Evolutionary conservation across 2,329 filamentous ascomycete genomes (phyloP), one percentile per base, ranked within the genome.

Genomic region (Colletotrichum neosansevieriae): DNA sequence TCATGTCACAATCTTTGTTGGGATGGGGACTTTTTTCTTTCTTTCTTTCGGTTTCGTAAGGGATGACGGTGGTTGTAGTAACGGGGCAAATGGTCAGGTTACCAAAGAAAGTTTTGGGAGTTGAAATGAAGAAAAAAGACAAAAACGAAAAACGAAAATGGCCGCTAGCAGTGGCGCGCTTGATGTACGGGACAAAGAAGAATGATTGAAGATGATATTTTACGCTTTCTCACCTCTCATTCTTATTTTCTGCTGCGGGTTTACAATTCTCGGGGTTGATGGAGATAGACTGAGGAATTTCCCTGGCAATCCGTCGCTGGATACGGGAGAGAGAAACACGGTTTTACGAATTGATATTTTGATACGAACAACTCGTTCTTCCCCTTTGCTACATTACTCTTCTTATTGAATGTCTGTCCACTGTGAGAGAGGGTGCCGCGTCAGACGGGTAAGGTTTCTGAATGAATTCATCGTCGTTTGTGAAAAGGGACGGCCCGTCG

Each of bases 241-340:
- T 34, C 56, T 44, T 54, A 44, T 61, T 71, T 61, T 68, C 58
- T 21, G 51, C 63, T 69, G 67, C 63, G 38, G 38, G 53, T 19
- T 69, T 59, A 17, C 12, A 21, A 4, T 45, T 32, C 32, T 45
- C 40, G 17, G 32, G 73, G 13, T 36, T 47, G 74, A 77, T 77
- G 78, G 75, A 75, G 75, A 79, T 81, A 83, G 79, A 83, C 72
- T 75, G 19, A 29, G 70, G 13, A 38, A 15, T 9, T 53, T 74
- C 72, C 72, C 76, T 75, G 75, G 76, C 77, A 76, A 75, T 81
- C 79, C 76, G 79, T 78, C 79, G 75, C 80, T 78, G 80, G 80
- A 81, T 81, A 73, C 75, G n/a, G n/a, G 57, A 53, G 58, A 56
- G 49, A 61, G 56, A 65, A 64, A 70, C 32, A 64, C 44, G 50